Percentiles rank a stretch among this genome's conserved stretches.
Conservation (phyloP, 2,329 filamentous ascomycete species). For the Diaporthe sp. region DNA sequence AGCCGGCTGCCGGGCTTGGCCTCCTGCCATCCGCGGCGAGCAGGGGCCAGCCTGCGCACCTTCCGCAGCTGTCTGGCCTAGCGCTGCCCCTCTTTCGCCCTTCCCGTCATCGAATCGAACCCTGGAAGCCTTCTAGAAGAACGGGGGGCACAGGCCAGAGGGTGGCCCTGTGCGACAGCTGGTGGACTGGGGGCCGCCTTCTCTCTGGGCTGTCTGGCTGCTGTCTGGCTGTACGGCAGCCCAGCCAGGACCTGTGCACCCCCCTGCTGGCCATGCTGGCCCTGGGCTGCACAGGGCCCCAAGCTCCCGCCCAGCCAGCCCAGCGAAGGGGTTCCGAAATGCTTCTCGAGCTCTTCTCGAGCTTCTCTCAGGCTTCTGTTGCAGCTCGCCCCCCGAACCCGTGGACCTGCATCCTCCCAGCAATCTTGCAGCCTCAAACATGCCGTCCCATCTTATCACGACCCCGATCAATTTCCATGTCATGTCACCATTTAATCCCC, state of each 20-base stretch:
- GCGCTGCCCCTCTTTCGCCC: conserved; percentile 29
- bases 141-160: conserved; percentile 27
- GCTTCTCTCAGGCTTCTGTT: conserved; percentile 40
- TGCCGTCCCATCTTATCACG: conserved; percentile 15
- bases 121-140: conserved; percentile 41
- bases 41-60: conserved; percentile 34
- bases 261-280: not conserved
- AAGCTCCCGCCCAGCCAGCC: conserved; percentile 19
- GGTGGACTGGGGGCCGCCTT: not conserved
- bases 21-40: conserved; percentile 34
- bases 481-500: conserved; percentile 25
- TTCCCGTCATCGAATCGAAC: conserved; percentile 36
- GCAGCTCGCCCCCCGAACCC: conserved; percentile 35
- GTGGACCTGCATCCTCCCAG: conserved; percentile 29
- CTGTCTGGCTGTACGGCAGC: conserved; percentile 17
- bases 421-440: conserved; percentile 9
- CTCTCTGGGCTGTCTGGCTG: too few species aligned
- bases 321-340: conserved; percentile 16
- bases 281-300: not conserved
- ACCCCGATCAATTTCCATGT: conserved; percentile 23
- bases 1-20: conserved; percentile 31
- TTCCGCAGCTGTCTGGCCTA: conserved; percentile 19
- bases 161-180: conserved; percentile 24
- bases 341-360: conserved; percentile 33
- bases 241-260: not conserved